phyloP scores from a whole-genome alignment of 306 rosid genomes.

The Urtica urens region DNA sequence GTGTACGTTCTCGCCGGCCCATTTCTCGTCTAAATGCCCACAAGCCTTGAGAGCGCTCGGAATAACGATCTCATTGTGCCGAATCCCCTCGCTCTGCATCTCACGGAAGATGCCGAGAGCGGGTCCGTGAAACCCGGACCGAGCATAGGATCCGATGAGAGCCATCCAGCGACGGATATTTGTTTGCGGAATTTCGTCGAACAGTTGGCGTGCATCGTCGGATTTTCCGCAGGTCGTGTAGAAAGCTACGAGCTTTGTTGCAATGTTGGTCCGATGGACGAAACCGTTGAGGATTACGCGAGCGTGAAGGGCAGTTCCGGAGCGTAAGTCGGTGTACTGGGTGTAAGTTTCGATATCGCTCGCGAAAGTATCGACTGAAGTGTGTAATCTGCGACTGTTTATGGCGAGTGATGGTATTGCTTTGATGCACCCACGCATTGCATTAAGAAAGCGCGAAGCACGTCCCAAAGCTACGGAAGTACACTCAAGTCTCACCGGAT shows the following conservation, averaged over 20 bases:
- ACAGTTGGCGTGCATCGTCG: conserved; percentile 45
- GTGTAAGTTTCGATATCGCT: conserved; percentile 27
- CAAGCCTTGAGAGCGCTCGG: conserved; percentile 87
- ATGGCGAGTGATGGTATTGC: conserved; percentile 8
- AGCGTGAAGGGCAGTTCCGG: conserved; percentile 62
- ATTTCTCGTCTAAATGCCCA: conserved; percentile 38
- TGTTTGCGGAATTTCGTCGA: conserved; percentile 57
- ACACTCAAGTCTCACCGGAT: no score
- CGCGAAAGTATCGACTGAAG: conserved; percentile 28
- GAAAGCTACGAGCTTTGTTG: conserved; percentile 48
- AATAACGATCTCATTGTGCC: conserved; percentile 36
- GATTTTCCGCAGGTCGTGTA: conserved; percentile 42
- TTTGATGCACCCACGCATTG: conserved; percentile 14
- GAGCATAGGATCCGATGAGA: conserved; percentile 52
- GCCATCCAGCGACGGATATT: conserved; percentile 58
- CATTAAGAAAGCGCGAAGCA: neutral
- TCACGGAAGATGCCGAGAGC: conserved; percentile 38
- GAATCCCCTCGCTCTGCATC: conserved; percentile 34
- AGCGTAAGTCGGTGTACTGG: conserved; percentile 32
- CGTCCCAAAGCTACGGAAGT: no score
- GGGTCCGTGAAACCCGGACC: conserved; percentile 41
- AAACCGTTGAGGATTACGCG: conserved; percentile 48
- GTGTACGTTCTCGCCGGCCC: conserved; percentile 47
- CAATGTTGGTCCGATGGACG: conserved; percentile 31
- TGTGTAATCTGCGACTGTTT: conserved; percentile 22